Percentiles rank a stretch among this genome's conserved stretches.
Conservation (phyloP, 805 yeast genomes). For the Tetrapisispora fleetii region DNA sequence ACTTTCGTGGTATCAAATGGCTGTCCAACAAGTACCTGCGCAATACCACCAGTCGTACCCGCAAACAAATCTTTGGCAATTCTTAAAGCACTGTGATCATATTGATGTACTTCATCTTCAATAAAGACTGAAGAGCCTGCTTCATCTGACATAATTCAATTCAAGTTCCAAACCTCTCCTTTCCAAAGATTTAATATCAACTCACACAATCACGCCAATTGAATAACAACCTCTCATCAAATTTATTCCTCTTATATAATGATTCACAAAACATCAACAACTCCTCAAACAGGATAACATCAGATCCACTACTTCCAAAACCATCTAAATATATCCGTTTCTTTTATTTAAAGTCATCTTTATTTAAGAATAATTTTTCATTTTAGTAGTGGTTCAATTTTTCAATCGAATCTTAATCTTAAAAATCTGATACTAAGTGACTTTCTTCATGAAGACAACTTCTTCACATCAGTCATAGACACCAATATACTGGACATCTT, state of each 20-base stretch:
- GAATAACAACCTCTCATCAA: too few relatives aligned
- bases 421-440: not conserved
- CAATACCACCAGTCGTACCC: slow-evolving; percentile 92
- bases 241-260: too few relatives aligned
- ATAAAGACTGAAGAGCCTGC: slow-evolving; percentile 25
- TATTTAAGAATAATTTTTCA: too few relatives aligned
- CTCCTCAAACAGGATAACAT: too few relatives aligned
- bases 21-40: slow-evolving; percentile 92
- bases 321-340: too few relatives aligned
- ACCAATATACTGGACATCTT: too few relatives aligned
- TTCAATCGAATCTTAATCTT: not conserved
- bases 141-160: slow-evolving; percentile 27
- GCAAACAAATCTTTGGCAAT: slow-evolving; percentile 74
- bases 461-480: not conserved
- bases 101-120: slow-evolving; percentile 13
- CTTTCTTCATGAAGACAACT: not conserved
- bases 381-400: not conserved
- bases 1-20: slow-evolving; percentile 95
- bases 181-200: too few relatives aligned
- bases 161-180: not conserved
- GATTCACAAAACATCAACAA: too few relatives aligned
- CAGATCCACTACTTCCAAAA: too few relatives aligned
- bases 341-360: too few relatives aligned
- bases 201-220: too few relatives aligned
- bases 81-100: slow-evolving; percentile 11